These are phyloP conservation scores for Polysphondylium violaceum DNA, from an alignment of 78 protist genomes.

Conservation along the genomic window DNA sequence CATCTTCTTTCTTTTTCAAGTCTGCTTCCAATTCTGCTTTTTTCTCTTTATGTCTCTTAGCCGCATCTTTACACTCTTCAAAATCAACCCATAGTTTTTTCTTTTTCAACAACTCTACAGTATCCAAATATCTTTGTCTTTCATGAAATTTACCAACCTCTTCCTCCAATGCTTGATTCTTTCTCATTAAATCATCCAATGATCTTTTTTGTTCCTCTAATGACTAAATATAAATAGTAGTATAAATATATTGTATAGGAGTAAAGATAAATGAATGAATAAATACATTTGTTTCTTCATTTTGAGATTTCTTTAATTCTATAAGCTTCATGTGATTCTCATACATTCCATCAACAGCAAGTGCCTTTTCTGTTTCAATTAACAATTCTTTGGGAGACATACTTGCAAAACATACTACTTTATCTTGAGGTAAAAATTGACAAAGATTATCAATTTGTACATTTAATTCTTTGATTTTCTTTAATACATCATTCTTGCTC, in stretches of 20 bases:
- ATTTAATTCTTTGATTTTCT: background rate
- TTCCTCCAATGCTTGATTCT: conserved; percentile 80
- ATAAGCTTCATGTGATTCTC: conserved; percentile 73
- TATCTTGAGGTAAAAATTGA: conserved; percentile 96
- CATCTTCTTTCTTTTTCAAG: background rate
- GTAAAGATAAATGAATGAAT: background rate
- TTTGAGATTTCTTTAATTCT: conserved; percentile 19
- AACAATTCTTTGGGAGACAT: conserved; percentile 84
- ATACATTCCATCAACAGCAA: conserved; percentile 23
- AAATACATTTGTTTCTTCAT: background rate
- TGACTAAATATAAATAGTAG: background rate
- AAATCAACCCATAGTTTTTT: conserved; percentile 68
- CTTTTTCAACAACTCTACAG: conserved; percentile 21
- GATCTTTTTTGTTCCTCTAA: conserved; percentile 5
- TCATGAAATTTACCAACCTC: conserved; percentile 84
- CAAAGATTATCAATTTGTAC: conserved; percentile 91
- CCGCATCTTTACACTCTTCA: background rate
- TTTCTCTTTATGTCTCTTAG: background rate
- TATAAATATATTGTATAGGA: too few species aligned
- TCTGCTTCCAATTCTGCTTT: background rate
- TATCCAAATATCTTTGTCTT: conserved; percentile 37
- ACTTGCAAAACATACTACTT: conserved; percentile 86
- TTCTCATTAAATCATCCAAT: conserved; percentile 58
- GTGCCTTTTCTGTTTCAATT: conserved; percentile 75
- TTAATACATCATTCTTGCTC: conserved; percentile 25